These are phyloP conservation scores for Stemphylium lycopersici DNA, from an alignment of 2,329 filamentous ascomycete species.

Conservation along the genomic window DNA sequence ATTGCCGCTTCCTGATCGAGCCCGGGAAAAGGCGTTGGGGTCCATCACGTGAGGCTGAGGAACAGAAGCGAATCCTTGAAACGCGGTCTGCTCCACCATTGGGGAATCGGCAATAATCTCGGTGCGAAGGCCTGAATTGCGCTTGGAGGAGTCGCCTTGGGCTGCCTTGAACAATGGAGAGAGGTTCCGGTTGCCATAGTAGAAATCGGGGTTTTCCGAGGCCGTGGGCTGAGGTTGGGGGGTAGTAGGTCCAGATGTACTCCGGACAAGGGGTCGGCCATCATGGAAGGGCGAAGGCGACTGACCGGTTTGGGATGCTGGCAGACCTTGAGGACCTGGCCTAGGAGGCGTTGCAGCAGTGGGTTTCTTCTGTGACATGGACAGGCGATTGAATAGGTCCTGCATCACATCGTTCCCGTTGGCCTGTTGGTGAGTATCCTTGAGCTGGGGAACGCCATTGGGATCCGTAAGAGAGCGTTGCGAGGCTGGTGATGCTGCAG, in stretches of 20 bases:
- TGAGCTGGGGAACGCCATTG: constrained; percentile 33
- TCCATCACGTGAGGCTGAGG: constrained; percentile 24
- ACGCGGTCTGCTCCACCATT: constrained; percentile 26
- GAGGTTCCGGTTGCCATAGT: constrained; percentile 56
- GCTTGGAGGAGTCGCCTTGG: constrained; percentile 50
- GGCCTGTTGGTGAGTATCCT: constrained; percentile 47
- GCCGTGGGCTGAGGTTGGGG: constrained; percentile 37
- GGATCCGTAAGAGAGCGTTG: constrained; percentile 43
- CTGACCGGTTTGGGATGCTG: constrained; percentile 34
- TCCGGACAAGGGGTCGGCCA: constrained; percentile 38
- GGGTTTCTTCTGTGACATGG: constrained; percentile 40
- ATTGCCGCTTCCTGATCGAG: constrained; percentile 21
- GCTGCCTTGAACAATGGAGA: constrained; percentile 57
- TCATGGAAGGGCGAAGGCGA: constrained; percentile 52
- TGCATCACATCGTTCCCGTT: constrained; percentile 53
- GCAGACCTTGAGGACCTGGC: constrained; percentile 26
- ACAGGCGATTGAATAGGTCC: constrained; percentile 51
- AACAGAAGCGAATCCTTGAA: constrained; percentile 34
- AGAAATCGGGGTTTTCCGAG: constrained; percentile 38
- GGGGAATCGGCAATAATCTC: constrained; percentile 48
- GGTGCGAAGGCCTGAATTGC: constrained; percentile 53
- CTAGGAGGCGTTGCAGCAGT: constrained; percentile 31
- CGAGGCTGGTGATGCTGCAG: constrained; percentile 27
- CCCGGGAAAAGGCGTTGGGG: constrained; percentile 25
- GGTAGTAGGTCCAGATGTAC: constrained; percentile 43